Evolutionary conservation across 768 basidiomycete genomes (phyloP).

Genomic region (Collybiopsis luxurians): DNA sequence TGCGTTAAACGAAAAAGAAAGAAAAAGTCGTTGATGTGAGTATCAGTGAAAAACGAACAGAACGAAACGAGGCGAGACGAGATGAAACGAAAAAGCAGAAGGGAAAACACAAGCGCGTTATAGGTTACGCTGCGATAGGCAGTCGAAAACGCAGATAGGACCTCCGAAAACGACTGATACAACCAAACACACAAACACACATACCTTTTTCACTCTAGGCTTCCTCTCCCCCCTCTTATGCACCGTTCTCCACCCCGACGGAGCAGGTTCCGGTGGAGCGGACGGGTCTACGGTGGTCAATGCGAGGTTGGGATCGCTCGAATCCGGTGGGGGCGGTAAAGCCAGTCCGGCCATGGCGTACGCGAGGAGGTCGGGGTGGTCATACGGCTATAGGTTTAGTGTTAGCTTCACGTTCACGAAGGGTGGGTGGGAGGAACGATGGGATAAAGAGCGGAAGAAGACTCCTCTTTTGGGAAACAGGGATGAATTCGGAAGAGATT

Average conservation of each 20-base stretch:
- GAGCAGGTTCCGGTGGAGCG: conserved; percentile 37
- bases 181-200: no score
- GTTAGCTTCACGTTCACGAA: no score
- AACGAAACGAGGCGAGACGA: background rate
- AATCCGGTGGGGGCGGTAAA: conserved; percentile 14
- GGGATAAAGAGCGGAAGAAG: no score
- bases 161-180: no score
- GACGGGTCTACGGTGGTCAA: conserved; percentile 30
- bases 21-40: no score
- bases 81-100: no score
- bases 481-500: background rate
- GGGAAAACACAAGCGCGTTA: no score
- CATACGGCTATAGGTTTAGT: background rate
- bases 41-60: conserved; percentile 21
- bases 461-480: no score
- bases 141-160: background rate
- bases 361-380: background rate
- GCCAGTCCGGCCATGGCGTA: conserved; percentile 1
- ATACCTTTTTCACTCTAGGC: conserved; percentile 28
- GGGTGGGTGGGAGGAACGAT: no score
- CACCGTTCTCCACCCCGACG: conserved; percentile 54
- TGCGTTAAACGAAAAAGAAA: no score
- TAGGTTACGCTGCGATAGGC: background rate
- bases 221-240: conserved; percentile 14
- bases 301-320: background rate